Base-by-base conservation (phyloP, 768 basidiomycete species). In the Pulveroboletus sp. region DNA sequence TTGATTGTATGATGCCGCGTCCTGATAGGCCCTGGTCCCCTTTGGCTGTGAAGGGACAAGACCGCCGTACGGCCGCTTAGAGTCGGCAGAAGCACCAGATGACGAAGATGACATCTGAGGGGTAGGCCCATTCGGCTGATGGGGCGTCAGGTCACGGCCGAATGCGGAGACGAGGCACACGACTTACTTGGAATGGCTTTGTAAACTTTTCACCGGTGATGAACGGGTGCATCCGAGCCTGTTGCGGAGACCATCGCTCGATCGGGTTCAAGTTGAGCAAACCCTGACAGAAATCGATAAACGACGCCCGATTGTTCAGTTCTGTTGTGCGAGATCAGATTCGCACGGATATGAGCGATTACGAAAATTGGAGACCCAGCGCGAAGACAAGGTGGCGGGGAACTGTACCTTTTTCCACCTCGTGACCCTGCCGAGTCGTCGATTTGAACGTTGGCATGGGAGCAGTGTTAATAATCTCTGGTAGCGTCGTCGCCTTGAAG, bases 211-310 rank as follows among this genome's bases (percentile, higher is more conserved):
- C 96, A 44, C 95, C 95, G 6, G 93, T 96, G 59, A 99, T 96
- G 71, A 98, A 99, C 2, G 96, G 96, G 68, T 99, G 96, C 62
- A 89, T 73, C 43, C 87, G 78, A 32, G 96, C 96, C 69, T 99
- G 94, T 63, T 96, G 93, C 22, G 96, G 95, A 11, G 94, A 86
- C 96, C 96, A 99, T 47, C 96, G 80, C 50, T 91, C 88, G 47
- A 95, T 83, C 16, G 96, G 95, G 63, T 98, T 93, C 71, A 99
- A 72, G 65, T 96, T 86, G 53, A 99, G 76, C 19, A 98, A 76
- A 29, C 96, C 96, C 67, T 89, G 85, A 49, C 93, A 95, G 70
- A 99, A 98, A 71, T 99, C 94, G 69, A 97, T 91, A 72, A 99
- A 97, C 13, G 95, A 88, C 41, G 89, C 80, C 38, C 96, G 81